Conservation (phyloP, 1,139 yeast genomes). For the Suhomyces panamericanus region DNA sequence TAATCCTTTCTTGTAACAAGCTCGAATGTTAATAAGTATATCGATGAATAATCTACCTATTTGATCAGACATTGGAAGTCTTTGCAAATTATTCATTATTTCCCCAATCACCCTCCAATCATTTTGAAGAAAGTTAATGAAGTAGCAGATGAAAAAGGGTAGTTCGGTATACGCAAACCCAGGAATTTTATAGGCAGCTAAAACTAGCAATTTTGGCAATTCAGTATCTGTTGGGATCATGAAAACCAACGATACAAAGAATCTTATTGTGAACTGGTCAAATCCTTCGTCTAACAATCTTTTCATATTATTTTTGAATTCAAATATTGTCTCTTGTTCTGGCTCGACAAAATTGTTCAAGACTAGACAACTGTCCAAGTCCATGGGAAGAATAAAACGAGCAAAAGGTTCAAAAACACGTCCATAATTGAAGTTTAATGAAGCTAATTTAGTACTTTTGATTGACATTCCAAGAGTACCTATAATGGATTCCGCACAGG, state of each 20-base stretch:
- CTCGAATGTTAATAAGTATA: constrained; percentile 44
- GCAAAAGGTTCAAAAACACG: neutral
- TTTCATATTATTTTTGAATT: neutral
- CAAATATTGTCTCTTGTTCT: neutral
- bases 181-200: constrained; percentile 26
- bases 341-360: constrained; percentile 18
- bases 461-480: constrained; percentile 34
- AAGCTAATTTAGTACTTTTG: constrained; percentile 14
- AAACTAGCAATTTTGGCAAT: constrained; percentile 20
- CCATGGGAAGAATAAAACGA: constrained; percentile 31
- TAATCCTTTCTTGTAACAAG: constrained; percentile 39
- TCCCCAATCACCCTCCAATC: constrained; percentile 13
- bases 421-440: neutral
- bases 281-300: constrained; percentile 9
- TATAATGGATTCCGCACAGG: constrained; percentile 38
- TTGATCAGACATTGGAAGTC: neutral
- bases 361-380: constrained; percentile 34
- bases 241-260: constrained; percentile 15
- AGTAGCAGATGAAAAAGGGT: constrained; percentile 28
- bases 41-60: constrained; percentile 31
- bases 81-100: neutral
- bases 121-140: constrained; percentile 19
- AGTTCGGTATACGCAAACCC: constrained; percentile 24
- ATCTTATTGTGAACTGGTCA: constrained; percentile 6
- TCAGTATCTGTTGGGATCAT: neutral